Conservation (phyloP, 179 eudicot genomes). For the Gypsophila paniculata region DNA sequence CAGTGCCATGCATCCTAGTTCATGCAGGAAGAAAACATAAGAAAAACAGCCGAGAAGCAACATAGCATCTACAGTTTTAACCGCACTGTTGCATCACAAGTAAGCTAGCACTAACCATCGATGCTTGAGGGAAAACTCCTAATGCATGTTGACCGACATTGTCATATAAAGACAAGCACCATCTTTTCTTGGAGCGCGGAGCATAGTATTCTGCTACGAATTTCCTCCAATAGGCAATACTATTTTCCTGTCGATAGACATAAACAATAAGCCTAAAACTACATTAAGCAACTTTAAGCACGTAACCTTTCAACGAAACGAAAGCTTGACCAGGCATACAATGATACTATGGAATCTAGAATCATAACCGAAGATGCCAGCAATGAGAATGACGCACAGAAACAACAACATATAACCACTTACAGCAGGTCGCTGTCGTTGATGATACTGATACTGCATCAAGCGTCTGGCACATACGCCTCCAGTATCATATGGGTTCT, state of each 20-base stretch:
- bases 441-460: constrained; percentile 92
- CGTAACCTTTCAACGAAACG: neutral
- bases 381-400: neutral
- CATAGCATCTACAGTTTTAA: neutral
- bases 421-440: constrained; percentile 75
- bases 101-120: constrained; percentile 51
- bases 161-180: constrained; percentile 87
- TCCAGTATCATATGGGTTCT: constrained; percentile 62
- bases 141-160: constrained; percentile 80
- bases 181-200: constrained; percentile 90
- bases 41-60: neutral
- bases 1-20: constrained; percentile 94
- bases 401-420: constrained; percentile 24
- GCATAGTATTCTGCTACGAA: constrained; percentile 86
- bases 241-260: constrained; percentile 56
- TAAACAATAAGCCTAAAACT: constrained; percentile 3
- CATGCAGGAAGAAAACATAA: constrained; percentile 22
- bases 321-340: neutral
- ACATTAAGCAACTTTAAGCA: neutral
- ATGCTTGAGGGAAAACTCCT: constrained; percentile 80
- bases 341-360: too few relatives aligned
- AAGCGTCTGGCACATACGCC: constrained; percentile 82
- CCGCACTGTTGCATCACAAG: neutral
- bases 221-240: constrained; percentile 86
- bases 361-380: neutral